Percentiles rank a stretch among this genome's conserved stretches.
These are phyloP conservation scores for Lentinula edodes DNA, from an alignment of 768 basidiomycete species.

Conservation along the genomic window DNA sequence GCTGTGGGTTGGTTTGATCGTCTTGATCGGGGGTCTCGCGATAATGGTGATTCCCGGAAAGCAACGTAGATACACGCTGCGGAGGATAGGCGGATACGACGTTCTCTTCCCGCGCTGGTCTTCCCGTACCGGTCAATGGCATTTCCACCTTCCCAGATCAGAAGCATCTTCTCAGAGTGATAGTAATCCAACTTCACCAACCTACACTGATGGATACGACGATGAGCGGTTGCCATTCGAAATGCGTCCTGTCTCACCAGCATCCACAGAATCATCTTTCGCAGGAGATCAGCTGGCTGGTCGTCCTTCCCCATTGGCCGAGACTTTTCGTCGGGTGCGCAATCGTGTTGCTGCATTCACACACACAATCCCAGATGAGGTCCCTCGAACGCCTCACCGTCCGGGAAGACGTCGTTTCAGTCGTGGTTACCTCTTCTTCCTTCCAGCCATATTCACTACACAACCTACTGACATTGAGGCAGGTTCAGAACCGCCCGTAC, in stretches of 20 bases:
- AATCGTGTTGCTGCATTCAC: conserved; percentile 49
- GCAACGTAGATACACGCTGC: conserved; percentile 53
- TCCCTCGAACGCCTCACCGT: conserved; percentile 43
- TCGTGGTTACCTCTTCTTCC: conserved; percentile 71
- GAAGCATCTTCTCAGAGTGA: conserved; percentile 39
- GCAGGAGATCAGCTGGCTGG: conserved; percentile 38
- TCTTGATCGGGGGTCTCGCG: conserved; percentile 67
- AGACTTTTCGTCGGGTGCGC: conserved; percentile 51
- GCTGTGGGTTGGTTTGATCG: conserved; percentile 76
- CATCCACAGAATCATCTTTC: conserved; percentile 42
- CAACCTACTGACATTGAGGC: conserved; percentile 36
- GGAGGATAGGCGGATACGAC: conserved; percentile 69
- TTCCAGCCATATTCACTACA: conserved; percentile 70
- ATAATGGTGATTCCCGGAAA: conserved; percentile 49
- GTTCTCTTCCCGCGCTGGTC: conserved; percentile 73
- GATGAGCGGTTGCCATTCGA: conserved; percentile 63
- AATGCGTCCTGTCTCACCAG: conserved; percentile 51
- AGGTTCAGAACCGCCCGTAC: conserved; percentile 20
- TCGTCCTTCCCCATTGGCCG: conserved; percentile 39
- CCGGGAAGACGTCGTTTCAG: conserved; percentile 39
- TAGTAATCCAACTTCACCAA: conserved; percentile 33
- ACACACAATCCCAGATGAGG: conserved; percentile 26
- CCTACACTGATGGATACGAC: conserved; percentile 42
- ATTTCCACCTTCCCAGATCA: conserved; percentile 59
- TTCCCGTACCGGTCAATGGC: conserved; percentile 66